Evolutionary conservation across 2,329 filamentous ascomycete genomes (phyloP).

Genomic region (Nemania sp.): DNA sequence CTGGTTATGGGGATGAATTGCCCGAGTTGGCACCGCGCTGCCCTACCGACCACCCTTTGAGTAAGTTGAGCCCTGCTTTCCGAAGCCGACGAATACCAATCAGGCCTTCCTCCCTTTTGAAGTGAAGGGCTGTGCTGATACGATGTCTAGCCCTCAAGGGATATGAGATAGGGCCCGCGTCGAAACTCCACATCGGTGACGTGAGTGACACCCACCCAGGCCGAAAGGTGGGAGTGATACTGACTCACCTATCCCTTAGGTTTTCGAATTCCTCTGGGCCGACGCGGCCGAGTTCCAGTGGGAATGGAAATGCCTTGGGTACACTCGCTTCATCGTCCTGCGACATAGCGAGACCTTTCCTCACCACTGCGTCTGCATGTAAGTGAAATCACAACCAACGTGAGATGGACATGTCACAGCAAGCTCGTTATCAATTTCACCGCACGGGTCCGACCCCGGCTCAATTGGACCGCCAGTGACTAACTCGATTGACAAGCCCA

Average conservation of each 20-base stretch:
- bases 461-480: conserved; percentile 2
- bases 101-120: neutral
- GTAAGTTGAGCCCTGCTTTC: conserved; percentile 31
- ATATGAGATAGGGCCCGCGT: conserved; percentile 43
- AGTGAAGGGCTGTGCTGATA: conserved; percentile 9
- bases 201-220: conserved; percentile 33
- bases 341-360: conserved; percentile 45
- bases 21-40: conserved; percentile 39
- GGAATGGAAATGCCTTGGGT: conserved; percentile 47
- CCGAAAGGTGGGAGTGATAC: conserved; percentile 1
- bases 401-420: neutral
- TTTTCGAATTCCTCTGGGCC: conserved; percentile 47
- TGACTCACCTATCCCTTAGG: conserved; percentile 31
- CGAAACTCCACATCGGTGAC: conserved; percentile 44
- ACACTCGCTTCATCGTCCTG: conserved; percentile 45
- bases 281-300: conserved; percentile 44
- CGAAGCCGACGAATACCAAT: neutral
- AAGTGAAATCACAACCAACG: conserved; percentile 32
- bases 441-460: conserved; percentile 7
- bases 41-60: conserved; percentile 40
- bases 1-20: conserved; percentile 43
- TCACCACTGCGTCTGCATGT: conserved; percentile 45
- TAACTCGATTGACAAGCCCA: conserved; percentile 36
- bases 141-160: conserved; percentile 40
- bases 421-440: neutral